Evolutionary conservation across 1,284 basidiomycete genomes (phyloP).

Genomic region (Tilletia indica): DNA sequence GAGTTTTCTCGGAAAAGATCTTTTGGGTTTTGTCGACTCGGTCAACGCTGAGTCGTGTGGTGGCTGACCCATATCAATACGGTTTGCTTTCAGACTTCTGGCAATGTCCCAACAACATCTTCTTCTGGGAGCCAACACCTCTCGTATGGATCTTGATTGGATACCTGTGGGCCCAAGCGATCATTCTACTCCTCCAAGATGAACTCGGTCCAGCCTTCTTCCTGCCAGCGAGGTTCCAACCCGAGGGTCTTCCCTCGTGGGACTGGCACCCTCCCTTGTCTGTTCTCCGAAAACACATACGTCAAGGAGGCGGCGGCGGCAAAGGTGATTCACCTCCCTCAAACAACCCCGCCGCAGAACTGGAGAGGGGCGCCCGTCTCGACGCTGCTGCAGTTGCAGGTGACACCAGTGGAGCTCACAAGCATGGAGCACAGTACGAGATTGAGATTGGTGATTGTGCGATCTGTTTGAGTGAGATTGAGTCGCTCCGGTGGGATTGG

Average conservation of each 20-base stretch:
- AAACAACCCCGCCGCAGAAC: slow-evolving; percentile 12
- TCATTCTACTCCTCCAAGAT: slow-evolving; percentile 45
- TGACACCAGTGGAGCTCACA: not conserved
- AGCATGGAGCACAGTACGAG: slow-evolving; percentile 1
- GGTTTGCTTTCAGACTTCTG: slow-evolving; percentile 36
- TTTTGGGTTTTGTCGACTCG: not conserved
- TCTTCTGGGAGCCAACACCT: slow-evolving; percentile 44
- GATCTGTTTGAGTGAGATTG: slow-evolving; percentile 51
- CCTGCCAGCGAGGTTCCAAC: slow-evolving; percentile 32
- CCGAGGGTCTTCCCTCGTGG: slow-evolving; percentile 33
- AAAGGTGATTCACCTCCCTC: not conserved
- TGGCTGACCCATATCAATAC: not conserved
- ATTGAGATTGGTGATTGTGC: slow-evolving; percentile 43
- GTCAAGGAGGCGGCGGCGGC: slow-evolving; percentile 4
- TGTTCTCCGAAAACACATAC: slow-evolving; percentile 17
- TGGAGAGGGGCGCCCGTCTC: not conserved
- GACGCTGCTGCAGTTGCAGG: slow-evolving; percentile 22
- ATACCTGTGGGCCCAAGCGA: slow-evolving; percentile 29
- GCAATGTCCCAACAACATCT: slow-evolving; percentile 44
- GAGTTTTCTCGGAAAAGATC: slow-evolving; percentile 10
- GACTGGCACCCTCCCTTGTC: slow-evolving; percentile 50
- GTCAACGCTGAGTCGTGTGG: not conserved
- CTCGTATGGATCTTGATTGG: slow-evolving; percentile 44
- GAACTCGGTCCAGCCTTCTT: slow-evolving; percentile 49
- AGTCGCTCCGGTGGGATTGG: slow-evolving; percentile 16